A percentile compares a stretch with the other conserved stretches of the same genome.
Conservation (phyloP, 768 basidiomycete species). For the Amanita molliuscula region DNA sequence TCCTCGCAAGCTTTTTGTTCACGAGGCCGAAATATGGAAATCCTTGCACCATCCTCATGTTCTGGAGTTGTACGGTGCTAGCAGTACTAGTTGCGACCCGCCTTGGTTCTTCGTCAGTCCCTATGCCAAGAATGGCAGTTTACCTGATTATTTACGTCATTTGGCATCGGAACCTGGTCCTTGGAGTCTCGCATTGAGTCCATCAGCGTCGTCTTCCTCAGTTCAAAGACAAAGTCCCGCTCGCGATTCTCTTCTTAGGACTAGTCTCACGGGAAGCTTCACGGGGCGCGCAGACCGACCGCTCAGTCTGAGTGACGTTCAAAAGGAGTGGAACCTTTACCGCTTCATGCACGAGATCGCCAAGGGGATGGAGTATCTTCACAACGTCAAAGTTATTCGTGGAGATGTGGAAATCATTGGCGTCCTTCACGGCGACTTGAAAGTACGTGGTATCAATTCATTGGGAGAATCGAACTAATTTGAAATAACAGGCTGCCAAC, state of each 20-base stretch:
- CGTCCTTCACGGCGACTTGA: not conserved
- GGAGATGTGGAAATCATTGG: conserved; percentile 65
- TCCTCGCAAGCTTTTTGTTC: conserved; percentile 53
- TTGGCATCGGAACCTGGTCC: conserved; percentile 13
- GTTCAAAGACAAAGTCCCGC: not conserved
- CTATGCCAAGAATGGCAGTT: conserved; percentile 54
- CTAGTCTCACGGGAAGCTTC: conserved; percentile 1
- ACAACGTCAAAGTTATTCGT: conserved; percentile 57
- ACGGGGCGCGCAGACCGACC: conserved; percentile 4
- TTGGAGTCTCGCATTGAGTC: not conserved
- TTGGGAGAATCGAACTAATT: not conserved
- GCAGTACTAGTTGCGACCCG: conserved; percentile 54
- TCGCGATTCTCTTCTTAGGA: conserved; percentile 5
- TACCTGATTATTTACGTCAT: conserved; percentile 46
- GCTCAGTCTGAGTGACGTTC: conserved; percentile 5
- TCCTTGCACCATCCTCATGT: conserved; percentile 59
- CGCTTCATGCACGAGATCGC: conserved; percentile 68
- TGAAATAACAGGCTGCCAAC: conserved; percentile 44
- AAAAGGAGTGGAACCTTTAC: conserved; percentile 35
- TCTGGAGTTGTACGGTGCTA: conserved; percentile 68
- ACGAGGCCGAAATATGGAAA: conserved; percentile 68
- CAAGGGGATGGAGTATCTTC: conserved; percentile 79
- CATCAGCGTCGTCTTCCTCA: not conserved
- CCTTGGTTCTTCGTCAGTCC: conserved; percentile 79
- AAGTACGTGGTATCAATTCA: not conserved